Base-by-base conservation (phyloP, 2,329 filamentous ascomycete genomes). In the Curvularia spicifera region DNA sequence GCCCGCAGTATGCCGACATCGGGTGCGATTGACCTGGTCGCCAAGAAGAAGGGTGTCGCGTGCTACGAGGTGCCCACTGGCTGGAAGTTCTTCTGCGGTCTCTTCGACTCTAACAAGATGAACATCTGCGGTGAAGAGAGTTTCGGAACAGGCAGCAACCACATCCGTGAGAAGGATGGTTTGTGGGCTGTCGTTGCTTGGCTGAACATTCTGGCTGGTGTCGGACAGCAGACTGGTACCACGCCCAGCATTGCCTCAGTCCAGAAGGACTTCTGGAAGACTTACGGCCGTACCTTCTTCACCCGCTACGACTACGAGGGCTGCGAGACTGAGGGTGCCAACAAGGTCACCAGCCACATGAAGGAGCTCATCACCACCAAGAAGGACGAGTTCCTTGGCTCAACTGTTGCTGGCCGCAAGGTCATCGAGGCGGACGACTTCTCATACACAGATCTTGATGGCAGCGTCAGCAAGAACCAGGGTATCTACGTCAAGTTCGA, bases 51-150 rank as follows among this genome's bases (percentile, higher is more conserved):
- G 82, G 91, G 91, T 35, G 85, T 99, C 42, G 83, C 91, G 81
- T 90, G 87, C 80, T 99, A 99, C 81, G 95, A 99, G 80, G 95
- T 99, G 1, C 95, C 95, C 37, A 99, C 95, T 0, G 95, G 95
- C 72, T 99, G 95, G 95, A 98, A 97, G 85, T 97, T 91, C 81
- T 99, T 95, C 46, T 99, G 98, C 76, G 95, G 95, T 61, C 95
- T 96, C 42, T 97, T 93, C 65, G 95, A 96, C 56, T 86, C 98
- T 66, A 94, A 99, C 79, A 99, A 99, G 87, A 99, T 99, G 95
- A 98, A 95, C 73, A 99, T 99, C 77, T 99, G 95, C 76, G 95
- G 95, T 58, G 95, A 99, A 81, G 95, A 99, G 85, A 95, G 91
- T 65, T 99, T 99, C 78, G 95, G 95, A 67, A 99, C 95, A 10